Conservation (phyloP, 2,329 filamentous ascomycete genomes). For the Diaporthe ilicicola region DNA sequence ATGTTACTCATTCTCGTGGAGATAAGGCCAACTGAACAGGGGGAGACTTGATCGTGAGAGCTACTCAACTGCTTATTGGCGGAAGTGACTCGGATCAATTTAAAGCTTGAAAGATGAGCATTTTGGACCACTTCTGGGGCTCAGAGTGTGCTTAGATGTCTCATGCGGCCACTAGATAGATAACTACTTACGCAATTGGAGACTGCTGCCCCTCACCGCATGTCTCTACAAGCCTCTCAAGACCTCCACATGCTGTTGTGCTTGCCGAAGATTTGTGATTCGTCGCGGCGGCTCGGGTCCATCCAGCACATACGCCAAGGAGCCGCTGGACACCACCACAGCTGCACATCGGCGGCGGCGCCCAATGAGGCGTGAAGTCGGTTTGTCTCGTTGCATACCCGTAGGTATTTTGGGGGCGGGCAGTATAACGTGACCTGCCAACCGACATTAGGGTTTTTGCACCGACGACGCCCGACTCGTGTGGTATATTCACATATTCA, state of each 20-base stretch:
- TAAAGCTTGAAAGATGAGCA: neutral
- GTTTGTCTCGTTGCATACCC: neutral
- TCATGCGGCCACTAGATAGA: no score
- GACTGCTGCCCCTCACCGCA: neutral
- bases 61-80: neutral
- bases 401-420: neutral
- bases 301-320: neutral
- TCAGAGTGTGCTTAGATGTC: neutral
- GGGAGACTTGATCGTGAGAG: neutral
- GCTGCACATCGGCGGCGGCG: neutral
- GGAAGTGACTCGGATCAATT: neutral
- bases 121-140: neutral
- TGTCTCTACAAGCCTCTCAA: neutral
- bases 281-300: neutral
- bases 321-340: neutral
- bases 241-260: neutral
- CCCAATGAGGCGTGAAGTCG: neutral
- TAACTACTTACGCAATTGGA: neutral
- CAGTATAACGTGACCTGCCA: neutral
- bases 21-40: neutral
- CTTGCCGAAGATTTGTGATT: neutral
- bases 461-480: neutral
- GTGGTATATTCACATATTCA: neutral
- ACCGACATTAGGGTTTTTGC: neutral
- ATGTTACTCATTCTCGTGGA: neutral